Evolutionary conservation across 1,284 basidiomycete genomes (phyloP), one percentile per base, ranked within the genome.

Genomic region (Ustilago trichophora): DNA sequence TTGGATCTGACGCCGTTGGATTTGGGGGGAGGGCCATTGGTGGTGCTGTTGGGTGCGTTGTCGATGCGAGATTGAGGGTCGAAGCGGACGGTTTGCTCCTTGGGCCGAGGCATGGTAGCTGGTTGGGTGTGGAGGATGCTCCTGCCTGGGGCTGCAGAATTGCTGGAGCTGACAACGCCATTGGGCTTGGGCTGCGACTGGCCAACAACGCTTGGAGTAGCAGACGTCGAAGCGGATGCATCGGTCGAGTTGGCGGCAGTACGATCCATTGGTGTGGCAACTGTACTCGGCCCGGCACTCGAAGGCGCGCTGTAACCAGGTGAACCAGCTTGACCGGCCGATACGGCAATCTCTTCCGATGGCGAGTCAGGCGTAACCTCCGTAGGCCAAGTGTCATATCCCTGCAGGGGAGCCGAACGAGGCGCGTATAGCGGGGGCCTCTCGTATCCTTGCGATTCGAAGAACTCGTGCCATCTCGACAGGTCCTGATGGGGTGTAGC

Each of bases 81-180:
- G 25, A 69, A 69, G 22, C 66, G 66, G 10, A 69, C 66, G 13
- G 52, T 42, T 21, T 69, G 66, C 4, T 69, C 59, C 13, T 46
- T 52, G 15, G 59, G 29, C 5, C 66, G 66, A 24, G 51, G 21
- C 3, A 40, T 22, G 13, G 22, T n/a, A 2, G 43, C 6, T 5
- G 48, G 44, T 24, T 69, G 66, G 3, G 31, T 55, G 34, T 59
- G 59, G 9, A 69, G 55, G 16, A 69, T 69, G 45, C 66, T 59
- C 37, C 31, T 46, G 22, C 21, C 24, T 1, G 58, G 65, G 10
- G 46, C 34, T 7, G 42, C 26, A 3, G 52, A 38, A 19, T n/a
- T n/a, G n/a, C n/a, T n/a, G n/a, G n/a, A n/a, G n/a, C n/a, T 22
- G 15, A 15, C 27, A 15, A 44, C 27, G 21, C 35, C 27, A 15